These are phyloP conservation scores for Berberis vulgaris DNA, from an alignment of 164 flowering plant genomes.

Conservation along the genomic window DNA sequence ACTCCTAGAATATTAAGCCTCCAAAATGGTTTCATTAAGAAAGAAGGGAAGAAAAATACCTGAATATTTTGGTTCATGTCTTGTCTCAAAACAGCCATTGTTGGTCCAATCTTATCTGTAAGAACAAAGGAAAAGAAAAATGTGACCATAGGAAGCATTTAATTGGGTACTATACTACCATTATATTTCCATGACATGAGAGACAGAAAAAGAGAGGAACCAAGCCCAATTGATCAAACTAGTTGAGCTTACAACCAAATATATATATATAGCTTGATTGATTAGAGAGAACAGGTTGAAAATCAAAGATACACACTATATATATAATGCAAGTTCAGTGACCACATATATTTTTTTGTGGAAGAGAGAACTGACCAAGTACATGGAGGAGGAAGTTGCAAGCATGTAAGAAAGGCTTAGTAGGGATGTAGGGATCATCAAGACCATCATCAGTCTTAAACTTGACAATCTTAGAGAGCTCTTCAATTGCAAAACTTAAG, in stretches of 20 bases:
- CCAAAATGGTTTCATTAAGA: not conserved
- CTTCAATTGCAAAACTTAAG: conserved; percentile 53
- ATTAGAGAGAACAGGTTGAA: too few species aligned
- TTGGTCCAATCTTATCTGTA: conserved; percentile 93
- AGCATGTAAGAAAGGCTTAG: conserved; percentile 45
- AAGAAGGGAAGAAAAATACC: conserved; percentile 21
- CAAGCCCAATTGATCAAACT: too few species aligned
- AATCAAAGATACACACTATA: not conserved
- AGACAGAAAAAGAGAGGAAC: not conserved
- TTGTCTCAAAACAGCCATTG: conserved; percentile 83
- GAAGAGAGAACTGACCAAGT: conserved; percentile 43
- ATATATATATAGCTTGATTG: too few species aligned
- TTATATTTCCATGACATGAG: not conserved
- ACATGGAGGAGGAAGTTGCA: conserved; percentile 61
- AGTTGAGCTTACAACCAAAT: too few species aligned
- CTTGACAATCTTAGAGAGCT: conserved; percentile 33
- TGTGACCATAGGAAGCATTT: not conserved
- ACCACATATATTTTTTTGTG: not conserved
- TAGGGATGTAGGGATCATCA: conserved; percentile 24
- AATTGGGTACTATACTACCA: not conserved
- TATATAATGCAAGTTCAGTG: not conserved
- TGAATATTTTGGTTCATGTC: conserved; percentile 67
- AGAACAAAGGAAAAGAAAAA: conserved; percentile 10
- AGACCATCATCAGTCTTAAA: conserved; percentile 13
- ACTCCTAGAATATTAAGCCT: not conserved